phyloP scores from a whole-genome alignment of 441 rosid species.

The Eutrema salsugineum region DNA sequence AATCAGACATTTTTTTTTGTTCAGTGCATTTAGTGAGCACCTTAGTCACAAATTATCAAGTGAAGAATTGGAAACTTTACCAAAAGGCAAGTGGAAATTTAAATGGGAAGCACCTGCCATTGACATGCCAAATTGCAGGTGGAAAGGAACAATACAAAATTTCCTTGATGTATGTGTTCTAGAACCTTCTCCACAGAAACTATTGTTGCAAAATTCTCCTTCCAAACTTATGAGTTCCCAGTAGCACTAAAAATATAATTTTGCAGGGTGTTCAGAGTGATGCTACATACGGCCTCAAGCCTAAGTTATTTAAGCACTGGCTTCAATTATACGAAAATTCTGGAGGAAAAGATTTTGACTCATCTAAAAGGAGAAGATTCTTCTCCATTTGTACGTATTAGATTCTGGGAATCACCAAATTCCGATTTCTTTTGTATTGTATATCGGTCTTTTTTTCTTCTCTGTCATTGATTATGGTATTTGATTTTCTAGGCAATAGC shows the following conservation, averaged over 20 bases:
- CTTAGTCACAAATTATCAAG: conserved; percentile 56
- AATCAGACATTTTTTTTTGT: conserved; percentile 13
- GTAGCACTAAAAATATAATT: neutral
- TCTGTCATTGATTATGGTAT: conserved; percentile 13
- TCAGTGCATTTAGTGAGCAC: conserved; percentile 70
- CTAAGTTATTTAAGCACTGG: conserved; percentile 79
- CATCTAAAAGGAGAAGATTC: conserved; percentile 65
- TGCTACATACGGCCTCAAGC: conserved; percentile 52
- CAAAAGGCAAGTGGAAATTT: conserved; percentile 60
- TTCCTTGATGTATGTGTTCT: conserved; percentile 51
- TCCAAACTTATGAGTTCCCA: neutral
- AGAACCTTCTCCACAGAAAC: neutral
- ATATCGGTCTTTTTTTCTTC: neutral
- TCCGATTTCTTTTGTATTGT: conserved; percentile 6
- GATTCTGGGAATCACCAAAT: neutral
- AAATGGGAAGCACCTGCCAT: conserved; percentile 69
- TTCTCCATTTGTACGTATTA: conserved; percentile 74
- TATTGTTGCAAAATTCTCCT: neutral
- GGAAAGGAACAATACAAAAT: conserved; percentile 67
- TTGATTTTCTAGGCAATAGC: conserved; percentile 55
- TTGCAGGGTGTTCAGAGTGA: conserved; percentile 29
- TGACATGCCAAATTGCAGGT: conserved; percentile 66
- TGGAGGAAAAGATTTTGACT: conserved; percentile 65
- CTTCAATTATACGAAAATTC: conserved; percentile 53
- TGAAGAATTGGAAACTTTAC: conserved; percentile 49